phyloP scores from a whole-genome alignment of 2,329 filamentous ascomycete species.

The Aureobasidium vineae region DNA sequence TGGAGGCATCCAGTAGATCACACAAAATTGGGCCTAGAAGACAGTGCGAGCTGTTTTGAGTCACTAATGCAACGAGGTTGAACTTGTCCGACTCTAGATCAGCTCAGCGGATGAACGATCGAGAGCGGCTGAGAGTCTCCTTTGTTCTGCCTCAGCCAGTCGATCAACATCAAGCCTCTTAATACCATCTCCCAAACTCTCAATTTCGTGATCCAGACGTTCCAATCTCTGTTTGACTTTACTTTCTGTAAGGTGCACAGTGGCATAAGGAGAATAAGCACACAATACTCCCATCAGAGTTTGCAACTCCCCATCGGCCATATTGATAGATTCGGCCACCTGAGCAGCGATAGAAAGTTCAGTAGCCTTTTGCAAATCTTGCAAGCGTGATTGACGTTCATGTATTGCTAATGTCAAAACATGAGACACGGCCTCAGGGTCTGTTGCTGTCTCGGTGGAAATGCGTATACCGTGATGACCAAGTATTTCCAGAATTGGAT shows the following conservation, averaged over 20 bases:
- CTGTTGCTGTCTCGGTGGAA: background rate
- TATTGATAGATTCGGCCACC: slow-evolving; percentile 40
- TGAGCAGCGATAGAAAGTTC: slow-evolving; percentile 37
- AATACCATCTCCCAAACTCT: slow-evolving; percentile 42
- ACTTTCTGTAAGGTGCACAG: slow-evolving; percentile 31
- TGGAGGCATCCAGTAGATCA: background rate
- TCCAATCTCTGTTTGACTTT: slow-evolving; percentile 37
- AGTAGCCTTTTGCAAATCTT: slow-evolving; percentile 38
- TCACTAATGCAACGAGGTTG: no score
- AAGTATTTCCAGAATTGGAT: slow-evolving; percentile 35
- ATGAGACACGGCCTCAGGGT: background rate
- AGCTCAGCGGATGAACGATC: background rate
- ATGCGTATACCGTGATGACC: slow-evolving; percentile 35
- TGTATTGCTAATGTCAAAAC: slow-evolving; percentile 34
- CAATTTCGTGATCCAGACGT: slow-evolving; percentile 41
- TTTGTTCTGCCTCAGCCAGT: slow-evolving; percentile 30
- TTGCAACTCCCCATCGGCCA: slow-evolving; percentile 41
- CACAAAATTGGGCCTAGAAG: no score
- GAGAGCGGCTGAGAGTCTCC: slow-evolving; percentile 28
- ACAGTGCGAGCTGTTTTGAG: no score
- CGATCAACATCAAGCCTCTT: slow-evolving; percentile 36
- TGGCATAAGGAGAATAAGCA: slow-evolving; percentile 35
- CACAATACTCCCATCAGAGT: slow-evolving; percentile 42
- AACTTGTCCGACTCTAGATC: no score
- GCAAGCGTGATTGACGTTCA: slow-evolving; percentile 40